A percentile compares a stretch with the other conserved stretches of the same genome.
These are phyloP conservation scores for Macrophomina pseudophaseolina DNA, from an alignment of 2,329 filamentous ascomycete species.

Conservation along the genomic window DNA sequence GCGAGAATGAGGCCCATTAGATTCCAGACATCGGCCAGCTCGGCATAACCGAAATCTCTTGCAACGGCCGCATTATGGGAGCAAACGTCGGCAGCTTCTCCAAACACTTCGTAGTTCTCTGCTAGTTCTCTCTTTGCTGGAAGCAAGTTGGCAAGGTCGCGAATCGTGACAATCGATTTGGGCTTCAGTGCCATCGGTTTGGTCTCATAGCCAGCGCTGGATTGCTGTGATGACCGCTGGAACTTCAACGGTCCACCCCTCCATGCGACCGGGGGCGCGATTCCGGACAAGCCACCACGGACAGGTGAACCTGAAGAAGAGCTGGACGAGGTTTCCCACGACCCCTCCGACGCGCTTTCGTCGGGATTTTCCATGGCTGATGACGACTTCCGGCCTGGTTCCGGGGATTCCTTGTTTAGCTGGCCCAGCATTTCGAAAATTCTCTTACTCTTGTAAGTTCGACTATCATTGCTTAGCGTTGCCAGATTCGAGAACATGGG, in stretches of 20 bases:
- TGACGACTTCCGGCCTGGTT: conserved; percentile 46
- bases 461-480: conserved; percentile 55
- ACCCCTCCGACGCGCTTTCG: conserved; percentile 30
- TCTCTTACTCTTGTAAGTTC: conserved; percentile 53
- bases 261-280: conserved; percentile 58
- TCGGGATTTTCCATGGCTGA: conserved; percentile 38
- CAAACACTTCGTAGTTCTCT: conserved; percentile 80
- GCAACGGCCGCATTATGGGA: conserved; percentile 82
- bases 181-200: conserved; percentile 46
- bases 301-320: conserved; percentile 42
- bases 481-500: conserved; percentile 53
- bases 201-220: conserved; percentile 29
- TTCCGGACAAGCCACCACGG: conserved; percentile 30
- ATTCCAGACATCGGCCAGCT: conserved; percentile 82
- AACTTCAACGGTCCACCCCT: conserved; percentile 59
- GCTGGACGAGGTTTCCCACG: conserved; percentile 36
- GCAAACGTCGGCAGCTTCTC: conserved; percentile 80
- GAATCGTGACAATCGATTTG: conserved; percentile 75
- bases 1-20: conserved; percentile 78
- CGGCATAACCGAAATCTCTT: conserved; percentile 68
- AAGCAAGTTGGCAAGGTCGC: conserved; percentile 72
- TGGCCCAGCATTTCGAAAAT: conserved; percentile 70
- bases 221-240: conserved; percentile 56
- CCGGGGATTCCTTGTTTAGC: conserved; percentile 57
- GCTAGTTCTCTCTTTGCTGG: conserved; percentile 81